Base-by-base conservation (phyloP, 108 stramenopile species). In the Pseudonitzschia multiseries region DNA sequence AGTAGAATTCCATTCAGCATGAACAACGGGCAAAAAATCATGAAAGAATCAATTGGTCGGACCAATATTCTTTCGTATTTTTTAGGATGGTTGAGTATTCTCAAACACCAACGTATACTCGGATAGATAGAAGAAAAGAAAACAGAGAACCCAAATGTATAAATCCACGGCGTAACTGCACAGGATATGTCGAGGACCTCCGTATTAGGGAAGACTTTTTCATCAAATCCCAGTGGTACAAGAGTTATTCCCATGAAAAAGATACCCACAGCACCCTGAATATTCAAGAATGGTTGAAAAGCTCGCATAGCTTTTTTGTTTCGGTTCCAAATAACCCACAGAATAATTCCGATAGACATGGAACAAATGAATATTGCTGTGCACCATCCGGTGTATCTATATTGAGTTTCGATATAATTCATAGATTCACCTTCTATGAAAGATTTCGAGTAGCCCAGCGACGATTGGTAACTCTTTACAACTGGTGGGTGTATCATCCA, bases 261-360 rank as follows among this genome's bases (percentile, higher is more conserved):
- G 17, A 76, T 52, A n/a, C 86, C 84, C 8, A 78, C 28, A 20
- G 69, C 57, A 21, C 83, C 72, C 48, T 83, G 68, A 32, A 80
- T 57, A 18, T 86, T 66, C 57, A 87, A 78, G 24, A 83, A 68
- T 29, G 89, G 89, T 59, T 90, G 89, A 27, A 78, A 83, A 4
- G 84, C 83, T 60, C 62, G 68, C 52, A 90, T 81, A 6, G 86
- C 81, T 13, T 33, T 54, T 29, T 57, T 69, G 29, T 79, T 79
- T 18, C 77, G 67, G 20, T 77, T 63, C 40, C 60, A 48, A 14
- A 72, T 62, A 20, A 80, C 72, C 82, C 83, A 89, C 6, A 81
- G 5, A 17, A 74, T 74, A 27, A 80, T 78, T 0, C 61, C 64
- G 43, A 86, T 29, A 2, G 78, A 72, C 61, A 79, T 51, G 14